Base-by-base conservation (phyloP, 2,329 filamentous ascomycete species). In the Trichophyton equinum region DNA sequence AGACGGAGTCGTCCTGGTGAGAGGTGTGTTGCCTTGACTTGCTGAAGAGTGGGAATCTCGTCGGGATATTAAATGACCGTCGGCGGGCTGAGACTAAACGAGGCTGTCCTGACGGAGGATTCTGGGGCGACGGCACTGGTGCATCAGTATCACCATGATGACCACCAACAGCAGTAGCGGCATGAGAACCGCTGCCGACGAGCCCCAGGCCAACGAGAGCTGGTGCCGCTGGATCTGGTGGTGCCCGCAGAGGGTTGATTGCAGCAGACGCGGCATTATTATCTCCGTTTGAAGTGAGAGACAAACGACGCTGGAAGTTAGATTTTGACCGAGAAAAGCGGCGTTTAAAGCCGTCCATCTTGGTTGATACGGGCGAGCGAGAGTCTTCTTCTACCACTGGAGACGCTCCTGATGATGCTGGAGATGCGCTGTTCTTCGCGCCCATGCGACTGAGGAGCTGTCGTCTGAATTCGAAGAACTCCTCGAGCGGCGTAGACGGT, bases 401-500 rank as follows among this genome's bases (percentile, higher is more conserved):
- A 7, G 27, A 30, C 27, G 27, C 27, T 7, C 27, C 27, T 30
- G 27, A 30, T 30, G 38, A 42, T 51, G 18, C 47, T 27, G 47
- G 15, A 6, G 27, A 30, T 30, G 27, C 27, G 25, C 25, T 22
- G 20, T 18, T 81, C 74, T 62, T 72, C 76, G 40, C 79, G 76
- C 51, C 75, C 76, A 56, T 78, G 75, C 60, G 73, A 72, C 63
- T 76, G 87, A 4, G 89, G 92, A 11, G 82, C 79, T 20, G 72
- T 65, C 0, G 88, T 30, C 47, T 51, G 47, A 51, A 51, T 22
- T 51, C 47, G 22, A 51, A 22, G 47, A 51, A 51, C 22, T 51
- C 47, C 15, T 30, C 47, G 18, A 51, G 47, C 47, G 47, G 47
- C 25, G 47, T 51, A 6, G 42, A 46, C 42, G 42, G 42, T 8